Base-by-base conservation (phyloP, 2,329 filamentous ascomycete species). In the Talaromyces sp. region DNA sequence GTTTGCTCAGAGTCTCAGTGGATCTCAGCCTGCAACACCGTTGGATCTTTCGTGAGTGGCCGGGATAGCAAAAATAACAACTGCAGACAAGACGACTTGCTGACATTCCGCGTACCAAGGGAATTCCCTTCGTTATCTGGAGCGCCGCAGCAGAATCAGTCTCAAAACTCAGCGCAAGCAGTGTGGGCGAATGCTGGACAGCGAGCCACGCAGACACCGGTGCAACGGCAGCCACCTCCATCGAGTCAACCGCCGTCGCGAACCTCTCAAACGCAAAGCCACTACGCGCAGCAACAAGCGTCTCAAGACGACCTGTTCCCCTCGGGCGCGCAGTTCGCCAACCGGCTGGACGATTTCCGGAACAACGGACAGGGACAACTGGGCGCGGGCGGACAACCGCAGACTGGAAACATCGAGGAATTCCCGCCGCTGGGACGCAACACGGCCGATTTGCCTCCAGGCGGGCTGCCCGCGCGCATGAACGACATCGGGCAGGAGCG, bases 81-180 rank as follows among this genome's bases (percentile, higher is more conserved):
- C 33, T 10, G 10, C 10, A 30, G 34, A 28, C 14, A 30, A 16
- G 40, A 28, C 55, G 52, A 36, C 7, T 30, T 27, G 23, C 59
- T 62, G 44, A 60, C 44, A 59, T 56, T 67, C 63, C 1, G 28
- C n/a, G 27, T 8, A 54, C n/a, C 56, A 64, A 88, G 85, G 69
- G 85, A 88, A 70, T 88, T 88, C 61, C 85, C 85, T 54, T 85
- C 83, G 10, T 75, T 88, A 67, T 86, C 84, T 52, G 82, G 83
- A 61, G 79, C 81, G 18, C 79, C 84, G 34, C 83, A 85, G 69
- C 78, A 82, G 65, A 80, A 83, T 61, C 82, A 81, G 61, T 70
- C 76, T 47, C 75, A 83, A 66, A 83, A 80, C 62, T 81, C 80
- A 56, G 75, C 80, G 54, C 79, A 83, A 75, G 75, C 83, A 67